Conservation (phyloP, 1,139 yeast species). For the Candida sanyaensis region DNA sequence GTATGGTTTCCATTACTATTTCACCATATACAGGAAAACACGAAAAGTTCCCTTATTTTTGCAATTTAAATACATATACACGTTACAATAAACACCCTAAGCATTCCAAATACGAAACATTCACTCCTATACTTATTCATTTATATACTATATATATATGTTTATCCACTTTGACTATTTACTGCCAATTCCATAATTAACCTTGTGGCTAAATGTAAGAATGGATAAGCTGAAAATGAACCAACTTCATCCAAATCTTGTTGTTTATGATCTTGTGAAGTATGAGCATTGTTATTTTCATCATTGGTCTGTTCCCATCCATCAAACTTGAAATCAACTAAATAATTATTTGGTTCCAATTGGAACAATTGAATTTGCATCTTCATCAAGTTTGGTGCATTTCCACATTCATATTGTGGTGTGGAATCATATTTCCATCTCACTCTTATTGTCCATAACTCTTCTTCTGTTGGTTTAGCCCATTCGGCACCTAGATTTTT, state of each 20-base stretch:
- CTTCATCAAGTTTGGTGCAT: slow-evolving; percentile 63
- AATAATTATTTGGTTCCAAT: slow-evolving; percentile 90
- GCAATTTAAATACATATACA: not conserved
- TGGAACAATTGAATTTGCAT: slow-evolving; percentile 97
- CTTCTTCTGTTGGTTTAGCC: slow-evolving; percentile 92
- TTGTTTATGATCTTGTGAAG: slow-evolving; percentile 9
- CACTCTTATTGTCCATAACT: slow-evolving; percentile 95
- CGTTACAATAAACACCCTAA: not conserved
- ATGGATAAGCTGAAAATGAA: slow-evolving; percentile 92
- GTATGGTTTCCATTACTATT: no score
- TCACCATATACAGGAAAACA: not conserved
- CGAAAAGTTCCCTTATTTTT: not conserved
- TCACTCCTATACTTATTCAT: not conserved
- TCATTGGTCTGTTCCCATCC: slow-evolving; percentile 69
- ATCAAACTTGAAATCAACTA: slow-evolving; percentile 96
- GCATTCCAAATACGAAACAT: not conserved
- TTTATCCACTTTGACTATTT: slow-evolving; percentile 42
- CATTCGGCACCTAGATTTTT: slow-evolving; percentile 96
- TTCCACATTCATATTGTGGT: slow-evolving; percentile 22
- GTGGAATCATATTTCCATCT: slow-evolving; percentile 80
- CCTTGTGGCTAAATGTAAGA: slow-evolving; percentile 86
- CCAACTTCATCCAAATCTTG: slow-evolving; percentile 69
- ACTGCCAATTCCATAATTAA: slow-evolving; percentile 97
- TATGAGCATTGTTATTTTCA: not conserved
- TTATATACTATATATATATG: no score